These are phyloP conservation scores for Salix viminalis DNA, from an alignment of 345 rosid species.

Conservation along the genomic window DNA sequence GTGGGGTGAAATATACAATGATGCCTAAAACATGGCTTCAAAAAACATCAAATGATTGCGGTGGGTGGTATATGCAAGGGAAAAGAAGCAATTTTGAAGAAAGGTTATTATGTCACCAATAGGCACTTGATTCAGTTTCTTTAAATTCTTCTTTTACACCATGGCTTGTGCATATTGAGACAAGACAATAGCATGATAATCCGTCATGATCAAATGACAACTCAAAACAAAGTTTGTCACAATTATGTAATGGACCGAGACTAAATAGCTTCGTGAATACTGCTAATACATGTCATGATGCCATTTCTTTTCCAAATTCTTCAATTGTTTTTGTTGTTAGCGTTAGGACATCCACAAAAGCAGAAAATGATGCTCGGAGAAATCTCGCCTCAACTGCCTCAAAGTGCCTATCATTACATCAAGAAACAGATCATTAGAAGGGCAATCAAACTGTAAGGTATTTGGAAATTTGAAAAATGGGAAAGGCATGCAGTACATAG, in stretches of 20 bases:
- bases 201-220: neutral
- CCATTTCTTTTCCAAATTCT: conserved; percentile 54
- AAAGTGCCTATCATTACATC: conserved; percentile 46
- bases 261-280: neutral
- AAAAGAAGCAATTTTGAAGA: neutral
- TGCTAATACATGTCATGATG: conserved; percentile 16
- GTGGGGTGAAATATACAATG: neutral
- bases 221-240: neutral
- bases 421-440: too few species aligned
- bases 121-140: neutral
- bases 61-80: neutral
- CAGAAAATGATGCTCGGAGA: conserved; percentile 87
- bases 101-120: neutral
- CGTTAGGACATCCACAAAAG: conserved; percentile 69
- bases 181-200: neutral
- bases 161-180: neutral
- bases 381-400: conserved; percentile 90
- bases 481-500: neutral
- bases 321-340: conserved; percentile 76
- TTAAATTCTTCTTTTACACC: neutral
- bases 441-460: neutral
- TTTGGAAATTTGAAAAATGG: neutral
- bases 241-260: neutral
- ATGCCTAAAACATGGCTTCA: neutral
- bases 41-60: neutral